Conservation (phyloP, 495 filamentous ascomycete species). For the Penicillium verhagenii region DNA sequence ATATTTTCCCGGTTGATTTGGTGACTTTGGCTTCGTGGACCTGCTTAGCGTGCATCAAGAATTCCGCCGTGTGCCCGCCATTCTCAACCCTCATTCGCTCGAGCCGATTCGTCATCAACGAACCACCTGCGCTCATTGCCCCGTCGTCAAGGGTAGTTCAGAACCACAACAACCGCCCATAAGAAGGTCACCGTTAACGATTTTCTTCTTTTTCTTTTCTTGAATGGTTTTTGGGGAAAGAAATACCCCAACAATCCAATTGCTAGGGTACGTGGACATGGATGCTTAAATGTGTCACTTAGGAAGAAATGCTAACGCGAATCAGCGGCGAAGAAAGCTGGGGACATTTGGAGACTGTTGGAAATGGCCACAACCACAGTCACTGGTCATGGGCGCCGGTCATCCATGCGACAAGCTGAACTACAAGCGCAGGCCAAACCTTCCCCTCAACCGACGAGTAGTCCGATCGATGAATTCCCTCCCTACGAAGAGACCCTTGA, state of each 20-base stretch:
- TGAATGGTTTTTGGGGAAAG: no score
- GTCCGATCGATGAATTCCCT: conserved; percentile 46
- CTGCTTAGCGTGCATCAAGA: background rate
- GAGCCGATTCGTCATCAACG: conserved; percentile 39
- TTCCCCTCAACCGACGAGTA: conserved; percentile 37
- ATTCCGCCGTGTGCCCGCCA: conserved; percentile 16
- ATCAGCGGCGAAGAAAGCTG: background rate
- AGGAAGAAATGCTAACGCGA: background rate
- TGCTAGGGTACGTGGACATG: background rate
- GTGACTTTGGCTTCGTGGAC: background rate
- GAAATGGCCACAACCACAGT: conserved; percentile 46
- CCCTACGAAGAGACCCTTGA: conserved; percentile 41
- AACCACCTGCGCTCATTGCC: conserved; percentile 3
- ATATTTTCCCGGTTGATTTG: background rate
- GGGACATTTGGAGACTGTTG: background rate
- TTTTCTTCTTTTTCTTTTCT: no score
- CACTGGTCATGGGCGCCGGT: conserved; percentile 44
- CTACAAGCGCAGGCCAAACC: conserved; percentile 32
- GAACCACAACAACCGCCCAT: background rate
- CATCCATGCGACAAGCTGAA: conserved; percentile 44
- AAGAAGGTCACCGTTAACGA: background rate
- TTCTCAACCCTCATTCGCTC: conserved; percentile 33
- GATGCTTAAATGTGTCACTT: background rate
- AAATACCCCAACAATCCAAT: no score
- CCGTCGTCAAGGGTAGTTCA: background rate